Conservation (phyloP, 2,329 filamentous ascomycete species). For the Alternaria gaisen region DNA sequence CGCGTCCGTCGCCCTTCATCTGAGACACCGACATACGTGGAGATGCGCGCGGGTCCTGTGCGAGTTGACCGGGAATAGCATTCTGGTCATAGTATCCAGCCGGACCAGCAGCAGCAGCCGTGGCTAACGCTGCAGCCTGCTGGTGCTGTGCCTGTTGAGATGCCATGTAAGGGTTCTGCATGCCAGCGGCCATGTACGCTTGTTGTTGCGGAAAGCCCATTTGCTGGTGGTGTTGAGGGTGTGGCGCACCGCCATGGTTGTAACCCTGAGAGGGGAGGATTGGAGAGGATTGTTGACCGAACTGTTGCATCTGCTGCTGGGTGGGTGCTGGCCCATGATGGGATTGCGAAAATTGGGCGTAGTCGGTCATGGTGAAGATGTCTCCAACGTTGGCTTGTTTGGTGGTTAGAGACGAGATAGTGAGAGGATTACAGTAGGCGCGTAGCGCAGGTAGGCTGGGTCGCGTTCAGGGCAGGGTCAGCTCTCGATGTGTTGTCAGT, state of each 20-base stretch:
- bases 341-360: conserved; percentile 59
- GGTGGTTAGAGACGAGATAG: conserved; percentile 39
- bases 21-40: conserved; percentile 76
- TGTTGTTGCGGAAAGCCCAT: conserved; percentile 82
- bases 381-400: conserved; percentile 35
- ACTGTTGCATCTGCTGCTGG: conserved; percentile 61
- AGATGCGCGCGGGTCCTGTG: conserved; percentile 68
- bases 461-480: conserved; percentile 49
- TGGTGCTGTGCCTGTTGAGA: conserved; percentile 88
- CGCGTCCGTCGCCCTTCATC: conserved; percentile 73
- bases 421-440: conserved; percentile 40
- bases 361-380: conserved; percentile 54
- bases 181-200: conserved; percentile 71
- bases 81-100: conserved; percentile 69
- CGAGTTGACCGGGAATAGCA: conserved; percentile 68
- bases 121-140: conserved; percentile 95
- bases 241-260: conserved; percentile 71
- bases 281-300: conserved; percentile 72
- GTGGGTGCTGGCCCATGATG: conserved; percentile 64
- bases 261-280: conserved; percentile 78
- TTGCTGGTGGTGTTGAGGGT: conserved; percentile 69
- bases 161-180: conserved; percentile 79
- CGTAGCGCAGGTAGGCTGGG: conserved; percentile 36
- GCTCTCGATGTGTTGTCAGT: conserved; percentile 56
- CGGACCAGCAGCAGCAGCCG: conserved; percentile 87